Evolutionary conservation across 2,329 filamentous ascomycete species (phyloP).

Genomic region (Ophiostoma triangulosporum): DNA sequence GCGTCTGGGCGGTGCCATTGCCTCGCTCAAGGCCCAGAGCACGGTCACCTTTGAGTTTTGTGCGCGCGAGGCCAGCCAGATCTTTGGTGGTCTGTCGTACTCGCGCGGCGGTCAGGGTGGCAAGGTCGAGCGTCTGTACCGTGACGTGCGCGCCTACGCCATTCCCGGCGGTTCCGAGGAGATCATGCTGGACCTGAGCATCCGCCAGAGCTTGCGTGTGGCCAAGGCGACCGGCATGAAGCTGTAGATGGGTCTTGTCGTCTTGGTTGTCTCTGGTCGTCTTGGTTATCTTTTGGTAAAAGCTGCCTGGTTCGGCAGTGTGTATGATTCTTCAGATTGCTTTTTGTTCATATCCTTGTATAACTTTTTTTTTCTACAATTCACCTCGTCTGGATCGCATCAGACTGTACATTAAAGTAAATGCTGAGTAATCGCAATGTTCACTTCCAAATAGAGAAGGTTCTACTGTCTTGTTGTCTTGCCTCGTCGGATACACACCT

Average conservation of each 20-base stretch:
- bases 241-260: conserved; percentile 41
- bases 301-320: conserved; percentile 1
- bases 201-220: conserved; percentile 66
- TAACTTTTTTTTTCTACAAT: background rate
- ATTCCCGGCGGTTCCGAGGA: conserved; percentile 94
- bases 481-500: too few species aligned
- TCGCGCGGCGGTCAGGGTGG: conserved; percentile 86
- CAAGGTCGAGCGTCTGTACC: conserved; percentile 88
- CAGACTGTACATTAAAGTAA: too few species aligned
- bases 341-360: background rate
- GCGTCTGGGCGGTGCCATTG: conserved; percentile 86
- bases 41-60: conserved; percentile 97
- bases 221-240: conserved; percentile 93
- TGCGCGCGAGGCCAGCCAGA: conserved; percentile 89
- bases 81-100: conserved; percentile 90
- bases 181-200: conserved; percentile 96
- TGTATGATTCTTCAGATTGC: background rate
- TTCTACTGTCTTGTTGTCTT: too few species aligned
- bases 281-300: background rate
- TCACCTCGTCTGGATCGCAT: background rate
- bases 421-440: too few species aligned
- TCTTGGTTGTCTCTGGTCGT: background rate
- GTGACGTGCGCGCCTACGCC: conserved; percentile 90
- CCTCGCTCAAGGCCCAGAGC: conserved; percentile 81
- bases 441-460: too few species aligned